Base-by-base conservation (phyloP, 306 rosid species). In the Vigna reflexopilosa region DNA sequence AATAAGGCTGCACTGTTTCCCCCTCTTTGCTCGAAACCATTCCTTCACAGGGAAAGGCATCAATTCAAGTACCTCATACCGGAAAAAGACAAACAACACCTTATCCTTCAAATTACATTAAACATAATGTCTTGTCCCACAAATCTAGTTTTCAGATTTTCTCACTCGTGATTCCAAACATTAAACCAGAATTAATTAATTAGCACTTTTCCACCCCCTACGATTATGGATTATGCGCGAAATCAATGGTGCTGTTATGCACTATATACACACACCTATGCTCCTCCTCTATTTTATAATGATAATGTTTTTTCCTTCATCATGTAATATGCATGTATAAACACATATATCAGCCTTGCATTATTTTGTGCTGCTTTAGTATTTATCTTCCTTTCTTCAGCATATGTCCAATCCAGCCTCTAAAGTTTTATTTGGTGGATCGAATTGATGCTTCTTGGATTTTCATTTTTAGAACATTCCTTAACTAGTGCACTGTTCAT, bases 1-100 rank as follows among this genome's bases (percentile, higher is more conserved):
- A 24, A 81, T 79, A 83, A 85, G 70, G 83, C 86, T 83, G 86
- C 86, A 81, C 81, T 77, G 68, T 62, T 55, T 36, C 54, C 40
- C 83, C 72, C 67, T 57, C 84, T 26, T 70, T 12, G 42, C 73
- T 85, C 64, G 80, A 76, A 84, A 73, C 80, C 88, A 61, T 62
- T 74, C 82, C 78, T 78, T 47, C 74, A 47, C 75, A 68, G 44
- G 70, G 62, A 77, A 77, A 82, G 75, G 83, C 89, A 82, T 78
- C 73, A 32, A 70, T 82, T 63, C 72, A 30, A 81, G 71, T 69
- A 72, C 85, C 77, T 38, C 28, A 58, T 65, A 44, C 81, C 67
- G 12, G 78, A 73, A 73, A 75, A 82, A 58, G 82, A 84, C 84
- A 80, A 80, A 82, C 49, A 28, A 5, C 77, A 12, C 22, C 2